Conservation (phyloP, 441 rosid genomes). For the Caryocar brasiliense region DNA sequence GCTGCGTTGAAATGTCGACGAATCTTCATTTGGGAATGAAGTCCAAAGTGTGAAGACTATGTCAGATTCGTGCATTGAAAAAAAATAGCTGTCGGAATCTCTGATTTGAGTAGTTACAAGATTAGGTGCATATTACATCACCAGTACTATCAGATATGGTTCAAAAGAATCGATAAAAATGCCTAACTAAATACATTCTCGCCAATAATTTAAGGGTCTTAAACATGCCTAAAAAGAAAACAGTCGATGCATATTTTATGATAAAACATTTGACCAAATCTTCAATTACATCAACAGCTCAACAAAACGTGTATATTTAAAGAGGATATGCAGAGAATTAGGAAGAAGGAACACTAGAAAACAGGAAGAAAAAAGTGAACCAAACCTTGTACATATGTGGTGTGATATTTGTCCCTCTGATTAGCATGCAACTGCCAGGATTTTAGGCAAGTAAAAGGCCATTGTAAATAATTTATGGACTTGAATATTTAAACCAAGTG, state of each 20-base stretch:
- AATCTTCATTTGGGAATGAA: neutral
- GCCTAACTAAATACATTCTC: too few species aligned
- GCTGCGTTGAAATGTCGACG: neutral
- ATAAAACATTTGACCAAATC: constrained; percentile 28
- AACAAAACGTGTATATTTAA: constrained; percentile 18
- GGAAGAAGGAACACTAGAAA: constrained; percentile 9
- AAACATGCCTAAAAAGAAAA: neutral
- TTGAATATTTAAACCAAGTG: too few species aligned
- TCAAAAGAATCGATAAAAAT: constrained; percentile 16
- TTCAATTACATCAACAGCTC: constrained; percentile 18
- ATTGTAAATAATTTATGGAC: too few species aligned
- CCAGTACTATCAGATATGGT: constrained; percentile 7
- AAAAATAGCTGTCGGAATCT: neutral
- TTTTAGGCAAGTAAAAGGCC: neutral
- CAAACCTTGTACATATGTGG: constrained; percentile 7
- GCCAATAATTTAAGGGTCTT: too few species aligned
- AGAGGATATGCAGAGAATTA: neutral
- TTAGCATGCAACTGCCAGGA: too few species aligned
- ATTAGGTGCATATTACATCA: constrained; percentile 38
- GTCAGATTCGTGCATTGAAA: neutral
- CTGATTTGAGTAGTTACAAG: constrained; percentile 15
- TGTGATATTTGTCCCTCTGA: neutral
- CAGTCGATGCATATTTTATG: neutral
- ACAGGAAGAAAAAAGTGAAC: constrained; percentile 14
- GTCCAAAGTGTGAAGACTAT: neutral